phyloP scores from a whole-genome alignment of 139 green algal species.

The Chlorella sp. region DNA sequence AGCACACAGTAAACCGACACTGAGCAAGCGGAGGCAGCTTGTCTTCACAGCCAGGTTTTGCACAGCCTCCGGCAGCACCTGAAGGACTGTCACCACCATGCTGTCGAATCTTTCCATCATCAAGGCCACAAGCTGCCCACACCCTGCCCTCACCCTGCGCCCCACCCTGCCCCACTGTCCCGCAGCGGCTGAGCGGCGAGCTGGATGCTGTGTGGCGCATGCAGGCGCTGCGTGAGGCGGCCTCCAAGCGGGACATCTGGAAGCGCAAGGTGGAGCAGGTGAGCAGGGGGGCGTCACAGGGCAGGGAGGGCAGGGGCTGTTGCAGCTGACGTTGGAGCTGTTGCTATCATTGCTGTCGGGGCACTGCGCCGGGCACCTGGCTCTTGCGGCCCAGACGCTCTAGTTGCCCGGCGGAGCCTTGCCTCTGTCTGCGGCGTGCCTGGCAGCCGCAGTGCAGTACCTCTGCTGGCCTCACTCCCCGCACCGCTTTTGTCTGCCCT shows the following conservation, averaged over 20 bases:
- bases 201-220: slow-evolving; percentile 89
- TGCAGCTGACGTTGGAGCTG: not conserved
- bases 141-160: not conserved
- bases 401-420: no score
- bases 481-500: not conserved
- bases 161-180: no score
- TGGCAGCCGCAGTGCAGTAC: no score
- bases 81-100: no score
- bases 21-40: not conserved
- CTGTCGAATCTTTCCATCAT: no score
- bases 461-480: no score
- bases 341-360: not conserved
- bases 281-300: not conserved
- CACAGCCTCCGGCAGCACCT: not conserved
- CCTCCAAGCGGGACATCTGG: slow-evolving; percentile 76
- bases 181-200: slow-evolving; percentile 72
- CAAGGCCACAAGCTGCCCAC: no score
- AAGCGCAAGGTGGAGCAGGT: slow-evolving; percentile 83
- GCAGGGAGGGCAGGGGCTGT: not conserved
- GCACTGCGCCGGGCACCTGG: not conserved
- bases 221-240: slow-evolving; percentile 72
- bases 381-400: no score
- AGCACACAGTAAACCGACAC: no score
- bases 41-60: not conserved
- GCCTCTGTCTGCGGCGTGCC: not conserved